Percentiles rank a stretch among this genome's conserved stretches.
Conservation (phyloP, 2,329 filamentous ascomycete genomes). For the Verticillium isaacii region DNA sequence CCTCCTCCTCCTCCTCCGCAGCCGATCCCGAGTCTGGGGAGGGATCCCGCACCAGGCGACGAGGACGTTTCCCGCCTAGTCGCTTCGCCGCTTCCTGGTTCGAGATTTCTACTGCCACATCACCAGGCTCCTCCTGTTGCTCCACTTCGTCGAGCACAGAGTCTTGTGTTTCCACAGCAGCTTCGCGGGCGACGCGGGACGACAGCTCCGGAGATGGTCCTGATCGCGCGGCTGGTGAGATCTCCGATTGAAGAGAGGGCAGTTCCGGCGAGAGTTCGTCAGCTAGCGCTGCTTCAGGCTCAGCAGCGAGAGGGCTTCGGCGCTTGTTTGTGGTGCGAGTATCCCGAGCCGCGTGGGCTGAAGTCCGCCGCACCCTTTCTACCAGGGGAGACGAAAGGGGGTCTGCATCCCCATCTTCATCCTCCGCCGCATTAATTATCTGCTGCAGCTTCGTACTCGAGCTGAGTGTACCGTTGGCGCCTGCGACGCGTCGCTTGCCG, state of each 20-base stretch:
- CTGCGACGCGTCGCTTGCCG: conserved; percentile 40
- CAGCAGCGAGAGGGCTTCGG: conserved; percentile 12
- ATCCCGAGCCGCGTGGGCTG: conserved; percentile 23
- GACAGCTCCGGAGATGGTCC: conserved; percentile 10
- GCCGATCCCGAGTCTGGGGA: conserved; percentile 38
- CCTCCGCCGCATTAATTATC: conserved; percentile 23
- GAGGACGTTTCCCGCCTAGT: conserved; percentile 38
- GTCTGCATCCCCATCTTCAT: conserved; percentile 21
- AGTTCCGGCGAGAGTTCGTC: conserved; percentile 15
- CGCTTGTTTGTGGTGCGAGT: conserved; percentile 18
- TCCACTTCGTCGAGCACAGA: neutral
- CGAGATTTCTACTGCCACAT: conserved; percentile 39
- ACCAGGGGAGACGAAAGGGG: conserved; percentile 36
- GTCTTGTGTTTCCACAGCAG: neutral
- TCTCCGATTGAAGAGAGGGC: neutral
- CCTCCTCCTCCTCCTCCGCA: neutral
- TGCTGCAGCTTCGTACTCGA: conserved; percentile 39
- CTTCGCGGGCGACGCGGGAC: neutral
- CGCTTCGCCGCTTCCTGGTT: conserved; percentile 34
- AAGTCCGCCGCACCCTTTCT: conserved; percentile 33
- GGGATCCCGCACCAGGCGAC: conserved; percentile 27
- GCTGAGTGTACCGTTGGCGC: conserved; percentile 26
- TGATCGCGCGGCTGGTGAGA: neutral
- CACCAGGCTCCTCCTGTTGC: conserved; percentile 8
- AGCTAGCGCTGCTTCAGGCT: conserved; percentile 24